These are phyloP conservation scores for Saccharomycopsis olivae DNA, from an alignment of 805 yeast species.

Conservation along the genomic window DNA sequence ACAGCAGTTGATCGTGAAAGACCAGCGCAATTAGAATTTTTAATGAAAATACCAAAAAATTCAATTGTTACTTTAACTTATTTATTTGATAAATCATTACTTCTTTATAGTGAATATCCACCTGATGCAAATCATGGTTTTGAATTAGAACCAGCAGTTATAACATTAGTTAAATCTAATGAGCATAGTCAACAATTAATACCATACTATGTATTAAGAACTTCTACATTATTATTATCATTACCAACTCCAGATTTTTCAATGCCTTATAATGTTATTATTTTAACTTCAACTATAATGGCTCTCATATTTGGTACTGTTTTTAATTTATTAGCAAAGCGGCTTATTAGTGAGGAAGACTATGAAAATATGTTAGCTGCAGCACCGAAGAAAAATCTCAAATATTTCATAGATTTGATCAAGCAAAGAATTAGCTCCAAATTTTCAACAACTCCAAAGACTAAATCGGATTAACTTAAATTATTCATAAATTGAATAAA, in stretches of 20 bases:
- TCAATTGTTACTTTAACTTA: slow-evolving; percentile 54
- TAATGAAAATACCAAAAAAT: slow-evolving; percentile 51
- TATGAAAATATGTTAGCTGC: slow-evolving; percentile 11
- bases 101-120: slow-evolving; percentile 87
- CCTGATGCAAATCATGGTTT: slow-evolving; percentile 99
- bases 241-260: slow-evolving; percentile 96
- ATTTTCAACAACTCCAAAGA: too few species aligned
- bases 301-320: slow-evolving; percentile 83
- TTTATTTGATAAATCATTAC: slow-evolving; percentile 78
- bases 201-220: slow-evolving; percentile 47
- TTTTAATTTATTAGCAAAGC: slow-evolving; percentile 66
- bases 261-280: slow-evolving; percentile 97
- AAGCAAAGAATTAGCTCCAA: slow-evolving; percentile 1
- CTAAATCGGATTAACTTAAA: too few species aligned
- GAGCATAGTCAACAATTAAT: too few species aligned
- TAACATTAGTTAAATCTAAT: slow-evolving; percentile 37
- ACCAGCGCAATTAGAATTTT: slow-evolving; percentile 75
- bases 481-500: too few species aligned
- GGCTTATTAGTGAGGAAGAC: slow-evolving; percentile 67
- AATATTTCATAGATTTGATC: slow-evolving; percentile 2
- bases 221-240: slow-evolving; percentile 77
- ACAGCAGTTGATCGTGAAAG: slow-evolving; percentile 75
- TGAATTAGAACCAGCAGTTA: slow-evolving; percentile 83
- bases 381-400: slow-evolving; percentile 5
- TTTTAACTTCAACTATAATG: slow-evolving; percentile 86